Conservation (phyloP, 495 filamentous ascomycete genomes). For the Neurospora tetrasperma region DNA sequence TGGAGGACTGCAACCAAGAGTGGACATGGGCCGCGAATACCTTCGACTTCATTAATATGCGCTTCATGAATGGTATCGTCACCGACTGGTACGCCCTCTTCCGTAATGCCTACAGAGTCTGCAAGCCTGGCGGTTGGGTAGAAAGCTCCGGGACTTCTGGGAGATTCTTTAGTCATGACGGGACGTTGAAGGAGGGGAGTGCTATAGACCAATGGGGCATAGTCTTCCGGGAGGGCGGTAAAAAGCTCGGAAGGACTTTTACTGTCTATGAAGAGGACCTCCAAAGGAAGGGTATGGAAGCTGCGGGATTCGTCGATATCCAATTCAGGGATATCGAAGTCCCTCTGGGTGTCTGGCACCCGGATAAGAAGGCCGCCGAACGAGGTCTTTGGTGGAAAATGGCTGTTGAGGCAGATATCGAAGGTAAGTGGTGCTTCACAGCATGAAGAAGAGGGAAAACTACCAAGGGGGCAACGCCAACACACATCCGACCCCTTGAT, state of each 20-base stretch:
- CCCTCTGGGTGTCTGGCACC: neutral
- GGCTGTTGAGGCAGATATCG: constrained; percentile 28
- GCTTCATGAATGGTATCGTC: constrained; percentile 36
- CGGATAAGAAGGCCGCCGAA: constrained; percentile 38
- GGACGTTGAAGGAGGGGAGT: constrained; percentile 33
- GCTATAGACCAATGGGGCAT: constrained; percentile 33
- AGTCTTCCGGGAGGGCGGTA: constrained; percentile 24
- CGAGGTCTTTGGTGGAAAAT: constrained; percentile 20
- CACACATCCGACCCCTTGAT: too few relatives aligned
- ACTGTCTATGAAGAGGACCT: neutral
- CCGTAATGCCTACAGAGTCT: constrained; percentile 15
- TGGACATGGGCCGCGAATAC: constrained; percentile 41
- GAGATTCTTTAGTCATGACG: constrained; percentile 37
- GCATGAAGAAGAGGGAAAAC: neutral
- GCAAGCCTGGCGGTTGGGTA: constrained; percentile 23
- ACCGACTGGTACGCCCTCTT: constrained; percentile 42
- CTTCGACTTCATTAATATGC: constrained; percentile 59
- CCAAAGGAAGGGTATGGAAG: neutral
- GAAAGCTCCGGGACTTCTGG: constrained; percentile 39
- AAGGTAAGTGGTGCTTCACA: constrained; percentile 15
- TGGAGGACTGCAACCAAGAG: constrained; percentile 44
- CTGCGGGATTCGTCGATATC: neutral
- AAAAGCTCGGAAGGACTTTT: neutral
- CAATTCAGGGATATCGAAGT: constrained; percentile 8
- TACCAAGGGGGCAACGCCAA: neutral